Conservation (phyloP, 768 basidiomycete species). For the Clavulina sp. region DNA sequence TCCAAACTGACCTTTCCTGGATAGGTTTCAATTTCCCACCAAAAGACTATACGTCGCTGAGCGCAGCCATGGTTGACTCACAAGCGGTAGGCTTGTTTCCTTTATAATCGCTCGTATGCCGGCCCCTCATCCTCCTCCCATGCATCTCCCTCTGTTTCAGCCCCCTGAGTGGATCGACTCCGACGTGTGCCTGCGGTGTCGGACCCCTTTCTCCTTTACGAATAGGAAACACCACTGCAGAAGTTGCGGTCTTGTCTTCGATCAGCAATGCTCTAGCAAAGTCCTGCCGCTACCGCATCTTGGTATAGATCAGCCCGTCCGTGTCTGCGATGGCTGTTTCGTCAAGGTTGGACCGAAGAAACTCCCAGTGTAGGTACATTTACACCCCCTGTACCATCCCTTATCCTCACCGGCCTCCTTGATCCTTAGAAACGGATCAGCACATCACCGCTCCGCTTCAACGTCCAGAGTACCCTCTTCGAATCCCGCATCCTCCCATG, state of each 20-base stretch:
- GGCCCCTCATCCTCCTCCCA: neutral
- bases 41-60: conserved; percentile 47
- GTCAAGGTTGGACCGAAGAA: conserved; percentile 53
- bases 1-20: neutral
- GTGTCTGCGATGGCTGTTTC: conserved; percentile 85
- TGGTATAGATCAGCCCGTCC: conserved; percentile 79
- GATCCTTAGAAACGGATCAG: conserved; percentile 10
- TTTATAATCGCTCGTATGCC: too few relatives aligned
- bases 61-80: conserved; percentile 78
- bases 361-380: conserved; percentile 1
- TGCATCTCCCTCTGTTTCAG: conserved; percentile 1
- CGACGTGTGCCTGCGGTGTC: conserved; percentile 83
- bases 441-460: conserved; percentile 25
- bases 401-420: neutral
- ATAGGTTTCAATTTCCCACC: conserved; percentile 75
- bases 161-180: conserved; percentile 96
- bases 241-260: conserved; percentile 94
- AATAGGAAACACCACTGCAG: conserved; percentile 98
- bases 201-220: conserved; percentile 80
- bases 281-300: conserved; percentile 75
- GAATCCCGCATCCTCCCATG: too few relatives aligned
- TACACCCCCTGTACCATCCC: too few relatives aligned
- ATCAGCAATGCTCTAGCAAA: conserved; percentile 82
- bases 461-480: conserved; percentile 38
- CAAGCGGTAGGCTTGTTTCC: conserved; percentile 32